Base-by-base conservation (phyloP, 2,329 filamentous ascomycete genomes). In the Pyricularia grisea region DNA sequence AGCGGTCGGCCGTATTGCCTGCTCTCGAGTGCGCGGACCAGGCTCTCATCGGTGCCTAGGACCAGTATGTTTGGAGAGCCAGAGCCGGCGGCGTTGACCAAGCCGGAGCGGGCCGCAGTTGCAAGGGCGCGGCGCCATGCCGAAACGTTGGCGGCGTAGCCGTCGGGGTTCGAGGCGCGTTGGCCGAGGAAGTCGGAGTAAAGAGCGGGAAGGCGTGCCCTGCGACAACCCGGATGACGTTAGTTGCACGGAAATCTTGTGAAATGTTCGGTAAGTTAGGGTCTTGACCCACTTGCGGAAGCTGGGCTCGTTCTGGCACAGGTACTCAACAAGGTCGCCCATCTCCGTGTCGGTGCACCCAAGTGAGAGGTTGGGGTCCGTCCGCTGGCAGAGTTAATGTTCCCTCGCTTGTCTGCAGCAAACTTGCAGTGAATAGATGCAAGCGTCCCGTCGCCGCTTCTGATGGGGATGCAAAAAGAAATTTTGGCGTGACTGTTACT, bases 1-100 rank as follows among this genome's bases (percentile, higher is more conserved):
- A 94, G 84, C 1, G 95, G 95, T 65, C 89, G 86, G 1, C 95
- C 95, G 78, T 88, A 94, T 74, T 94, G 89, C 64, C 88, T 88
- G 66, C 85, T 91, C 72, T 94, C 90, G 68, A 99, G 82, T 50
- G 88, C 87, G 28, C 87, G 85, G 27, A 91, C 81, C 1, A 99
- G 84, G 33, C 87, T 83, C 50, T 91, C 87, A 73, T 87, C 84
- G 55, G 87, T 78, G 9, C 80, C 79, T 31, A 90, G 77, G 33
- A 86, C 78, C 14, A 90, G 78, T 23, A 83, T 79, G 70, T 83
- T 83, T 1, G 81, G 78, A 5, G 76, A 77, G 0, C 81, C 75
- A 30, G 73, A 69, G 14, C 71, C 67, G 50, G 68, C 68, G 25
- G 74, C 70, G n/a, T 77, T 76, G 28, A 77, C 74, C 30, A 78